phyloP scores from a whole-genome alignment of 371 early-diverging fungal species.

The Batkoa obscura region DNA sequence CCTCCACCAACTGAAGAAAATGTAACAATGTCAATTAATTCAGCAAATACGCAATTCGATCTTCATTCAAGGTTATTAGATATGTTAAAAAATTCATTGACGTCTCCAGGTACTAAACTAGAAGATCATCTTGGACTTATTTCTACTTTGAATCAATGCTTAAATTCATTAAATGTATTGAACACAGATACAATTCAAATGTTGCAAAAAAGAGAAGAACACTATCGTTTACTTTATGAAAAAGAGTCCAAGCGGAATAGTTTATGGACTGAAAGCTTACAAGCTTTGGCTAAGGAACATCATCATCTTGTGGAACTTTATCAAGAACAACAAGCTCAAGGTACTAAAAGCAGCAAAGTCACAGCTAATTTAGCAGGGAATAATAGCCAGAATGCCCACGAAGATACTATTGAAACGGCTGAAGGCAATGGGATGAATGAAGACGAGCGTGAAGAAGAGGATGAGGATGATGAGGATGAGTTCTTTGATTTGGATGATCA shows the following conservation, averaged over 20 bases:
- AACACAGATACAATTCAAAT: neutral
- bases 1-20: neutral
- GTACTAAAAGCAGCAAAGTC: neutral
- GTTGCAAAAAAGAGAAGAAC: slow-evolving; percentile 13
- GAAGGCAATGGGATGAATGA: neutral
- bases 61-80: neutral
- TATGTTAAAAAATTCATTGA: neutral
- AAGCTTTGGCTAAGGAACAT: slow-evolving; percentile 10
- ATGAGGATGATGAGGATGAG: slow-evolving; percentile 15
- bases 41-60: neutral
- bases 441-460: neutral
- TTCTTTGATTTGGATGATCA: slow-evolving; percentile 40
- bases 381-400: neutral
- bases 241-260: slow-evolving; percentile 13
- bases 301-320: slow-evolving; percentile 9
- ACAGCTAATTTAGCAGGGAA: neutral
- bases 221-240: slow-evolving; percentile 11
- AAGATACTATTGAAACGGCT: neutral
- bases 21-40: neutral
- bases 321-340: slow-evolving; percentile 1
- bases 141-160: neutral
- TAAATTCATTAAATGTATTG: neutral
- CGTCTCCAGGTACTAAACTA: neutral
- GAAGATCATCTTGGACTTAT: neutral
- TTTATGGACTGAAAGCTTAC: slow-evolving; percentile 10